Evolutionary conservation across 2,329 filamentous ascomycete species (phyloP).

Genomic region (Phoma sp.): DNA sequence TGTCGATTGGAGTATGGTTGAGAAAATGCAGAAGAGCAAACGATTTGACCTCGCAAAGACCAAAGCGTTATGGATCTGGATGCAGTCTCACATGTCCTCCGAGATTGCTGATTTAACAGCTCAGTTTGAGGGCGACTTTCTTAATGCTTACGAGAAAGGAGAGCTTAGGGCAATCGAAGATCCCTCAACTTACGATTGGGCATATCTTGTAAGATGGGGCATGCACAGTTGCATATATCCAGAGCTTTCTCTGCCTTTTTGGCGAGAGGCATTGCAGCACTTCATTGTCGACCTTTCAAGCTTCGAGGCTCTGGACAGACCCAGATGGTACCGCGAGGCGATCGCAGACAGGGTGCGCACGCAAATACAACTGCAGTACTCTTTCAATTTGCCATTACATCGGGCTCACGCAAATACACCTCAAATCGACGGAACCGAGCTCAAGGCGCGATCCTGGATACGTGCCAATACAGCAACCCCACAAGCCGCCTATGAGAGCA

Average conservation of each 20-base stretch:
- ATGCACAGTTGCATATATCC: slow-evolving; percentile 51
- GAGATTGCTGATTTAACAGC: slow-evolving; percentile 64
- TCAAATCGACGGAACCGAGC: slow-evolving; percentile 15
- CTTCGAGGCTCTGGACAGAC: slow-evolving; percentile 32
- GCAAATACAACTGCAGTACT: slow-evolving; percentile 31
- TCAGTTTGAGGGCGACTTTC: slow-evolving; percentile 69
- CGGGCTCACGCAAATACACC: not conserved
- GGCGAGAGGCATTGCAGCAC: slow-evolving; percentile 26
- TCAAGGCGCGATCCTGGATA: slow-evolving; percentile 52
- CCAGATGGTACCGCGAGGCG: slow-evolving; percentile 34
- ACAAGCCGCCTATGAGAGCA: slow-evolving; percentile 47
- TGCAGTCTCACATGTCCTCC: slow-evolving; percentile 39
- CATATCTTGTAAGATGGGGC: slow-evolving; percentile 69
- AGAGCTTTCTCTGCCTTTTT: slow-evolving; percentile 32
- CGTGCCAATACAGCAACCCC: slow-evolving; percentile 54
- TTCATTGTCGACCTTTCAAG: slow-evolving; percentile 38
- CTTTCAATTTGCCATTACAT: slow-evolving; percentile 36
- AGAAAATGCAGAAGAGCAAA: slow-evolving; percentile 47
- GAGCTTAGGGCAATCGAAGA: slow-evolving; percentile 67
- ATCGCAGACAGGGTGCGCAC: slow-evolving; percentile 32
- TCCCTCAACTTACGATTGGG: slow-evolving; percentile 71
- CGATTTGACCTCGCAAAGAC: slow-evolving; percentile 42
- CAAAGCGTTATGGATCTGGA: slow-evolving; percentile 49
- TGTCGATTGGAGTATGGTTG: slow-evolving; percentile 52
- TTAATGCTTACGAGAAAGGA: slow-evolving; percentile 68